Base-by-base conservation (phyloP, 1,139 yeast species). In the Blastobotrys capitulatus region DNA sequence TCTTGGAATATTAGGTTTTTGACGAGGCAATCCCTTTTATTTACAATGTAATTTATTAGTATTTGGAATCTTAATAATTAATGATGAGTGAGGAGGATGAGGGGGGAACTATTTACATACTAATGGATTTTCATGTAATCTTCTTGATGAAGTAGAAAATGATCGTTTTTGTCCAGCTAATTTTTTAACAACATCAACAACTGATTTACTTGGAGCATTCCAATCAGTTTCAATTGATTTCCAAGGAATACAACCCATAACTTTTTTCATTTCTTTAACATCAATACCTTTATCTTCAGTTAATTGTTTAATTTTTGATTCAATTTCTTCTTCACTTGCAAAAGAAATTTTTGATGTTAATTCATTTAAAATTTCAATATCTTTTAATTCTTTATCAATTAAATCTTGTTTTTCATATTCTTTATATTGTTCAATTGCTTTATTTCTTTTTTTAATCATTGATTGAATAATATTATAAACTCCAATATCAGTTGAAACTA, bases 301-400 rank as follows among this genome's bases (percentile, higher is more conserved):
- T 19, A 78, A 58, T 6, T 63, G 66, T 12, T 52, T 50, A 6
- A 79, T 74, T 44, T 71, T 72, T 1, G 58, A 60, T 40, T 74
- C 76, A 27, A 82, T 60, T 48, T 80, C 82, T 36, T 70, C 77
- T 27, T 70, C 71, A 1, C 76, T 63, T 1, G 85, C 77, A 42
- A 80, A 77, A 8, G 82, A 80, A 25, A 83, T 63, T 35, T 64
- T 57, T 1, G 58, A 52, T 42, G 76, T 59, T 53, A 81, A 76
- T 36, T 66, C 63, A 29, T 72, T 57, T 40, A 83, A 70, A 41
- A 80, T 66, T 0, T 60, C 66, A 29, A 77, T 65, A 63, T 82
- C 86, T 35, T 69, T 64, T 26, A 68, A 58, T 64, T 83, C 89
- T 53, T 74, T 78, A 27, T 73, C 75, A 2, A 77, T 85, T 52